Conservation (phyloP, 2,329 filamentous ascomycete genomes). For the Ophiostoma pallidulum region DNA sequence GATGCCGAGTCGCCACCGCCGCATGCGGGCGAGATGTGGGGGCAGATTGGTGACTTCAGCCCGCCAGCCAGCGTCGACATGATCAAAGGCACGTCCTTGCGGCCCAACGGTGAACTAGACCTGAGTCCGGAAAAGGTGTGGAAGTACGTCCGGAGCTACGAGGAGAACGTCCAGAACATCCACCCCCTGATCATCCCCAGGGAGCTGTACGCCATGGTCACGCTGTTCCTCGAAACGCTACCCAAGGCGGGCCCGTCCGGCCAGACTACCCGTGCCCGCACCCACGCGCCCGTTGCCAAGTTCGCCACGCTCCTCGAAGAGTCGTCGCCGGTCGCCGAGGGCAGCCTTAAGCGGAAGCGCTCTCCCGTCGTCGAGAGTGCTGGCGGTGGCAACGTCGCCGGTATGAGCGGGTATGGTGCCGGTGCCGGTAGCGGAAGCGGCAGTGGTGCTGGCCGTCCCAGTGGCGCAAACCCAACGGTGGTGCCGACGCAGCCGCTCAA, state of each 20-base stretch:
- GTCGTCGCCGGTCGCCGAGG: constrained; percentile 13
- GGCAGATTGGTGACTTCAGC: constrained; percentile 44
- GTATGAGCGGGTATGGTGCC: too few species aligned
- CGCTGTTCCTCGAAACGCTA: constrained; percentile 36
- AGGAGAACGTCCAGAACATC: constrained; percentile 54
- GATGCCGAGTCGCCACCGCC: neutral
- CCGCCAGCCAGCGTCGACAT: constrained; percentile 28
- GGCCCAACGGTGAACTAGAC: constrained; percentile 39
- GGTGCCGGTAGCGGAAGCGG: too few species aligned
- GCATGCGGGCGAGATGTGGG: constrained; percentile 44
- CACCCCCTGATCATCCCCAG: constrained; percentile 51
- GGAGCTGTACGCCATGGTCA: constrained; percentile 44
- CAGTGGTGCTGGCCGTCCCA: too few species aligned
- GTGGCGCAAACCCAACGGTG: neutral
- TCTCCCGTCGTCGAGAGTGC: constrained; percentile 28
- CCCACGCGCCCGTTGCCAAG: constrained; percentile 19
- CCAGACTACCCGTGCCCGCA: constrained; percentile 1
- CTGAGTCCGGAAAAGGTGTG: constrained; percentile 42
- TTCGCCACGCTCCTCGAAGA: constrained; percentile 20
- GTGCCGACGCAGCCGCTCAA: constrained; percentile 23
- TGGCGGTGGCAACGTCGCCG: too few species aligned
- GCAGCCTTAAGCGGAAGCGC: constrained; percentile 45
- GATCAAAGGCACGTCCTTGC: constrained; percentile 30
- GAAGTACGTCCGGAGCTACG: constrained; percentile 47
- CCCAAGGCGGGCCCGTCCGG: constrained; percentile 1